Evolutionary conservation across 495 filamentous ascomycete genomes (phyloP).

Genomic region (Lineolata rhizophorae): DNA sequence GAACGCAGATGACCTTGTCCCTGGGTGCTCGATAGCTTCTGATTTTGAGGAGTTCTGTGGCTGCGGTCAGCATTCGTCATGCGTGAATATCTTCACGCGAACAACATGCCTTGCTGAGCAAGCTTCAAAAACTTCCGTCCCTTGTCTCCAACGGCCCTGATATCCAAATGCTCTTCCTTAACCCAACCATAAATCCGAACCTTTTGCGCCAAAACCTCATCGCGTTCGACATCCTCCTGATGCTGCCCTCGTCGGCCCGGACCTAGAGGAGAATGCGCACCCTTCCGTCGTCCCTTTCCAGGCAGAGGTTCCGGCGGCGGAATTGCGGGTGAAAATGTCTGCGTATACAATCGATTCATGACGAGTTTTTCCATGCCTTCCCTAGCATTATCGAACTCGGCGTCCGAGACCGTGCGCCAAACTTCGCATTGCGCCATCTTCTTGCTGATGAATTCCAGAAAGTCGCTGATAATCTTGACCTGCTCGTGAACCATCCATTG

Average conservation of each 20-base stretch:
- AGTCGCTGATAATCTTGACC: conserved; percentile 95
- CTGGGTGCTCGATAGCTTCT: conserved; percentile 85
- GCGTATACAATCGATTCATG: conserved; percentile 92
- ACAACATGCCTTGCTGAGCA: conserved; percentile 63
- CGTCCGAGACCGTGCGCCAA: conserved; percentile 87
- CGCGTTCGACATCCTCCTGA: conserved; percentile 93
- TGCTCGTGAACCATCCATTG: conserved; percentile 99
- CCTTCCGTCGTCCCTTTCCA: conserved; percentile 44
- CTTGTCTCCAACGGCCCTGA: conserved; percentile 60
- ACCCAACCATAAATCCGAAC: conserved; percentile 95
- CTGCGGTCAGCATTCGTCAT: not conserved
- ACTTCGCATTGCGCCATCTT: conserved; percentile 98
- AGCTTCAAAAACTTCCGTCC: conserved; percentile 71
- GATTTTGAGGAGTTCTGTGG: conserved; percentile 71
- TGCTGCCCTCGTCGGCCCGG: conserved; percentile 83
- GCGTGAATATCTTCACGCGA: no score
- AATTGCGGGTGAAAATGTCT: conserved; percentile 92
- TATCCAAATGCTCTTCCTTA: conserved; percentile 82
- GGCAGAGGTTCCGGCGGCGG: conserved; percentile 54
- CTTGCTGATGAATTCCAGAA: conserved; percentile 90
- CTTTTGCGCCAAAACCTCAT: conserved; percentile 88
- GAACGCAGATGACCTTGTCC: conserved; percentile 94
- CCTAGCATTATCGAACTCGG: conserved; percentile 92
- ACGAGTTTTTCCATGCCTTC: conserved; percentile 99
- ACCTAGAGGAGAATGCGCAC: conserved; percentile 45